Conservation (phyloP, 441 rosid species). For the Syzygium syzygioides region DNA sequence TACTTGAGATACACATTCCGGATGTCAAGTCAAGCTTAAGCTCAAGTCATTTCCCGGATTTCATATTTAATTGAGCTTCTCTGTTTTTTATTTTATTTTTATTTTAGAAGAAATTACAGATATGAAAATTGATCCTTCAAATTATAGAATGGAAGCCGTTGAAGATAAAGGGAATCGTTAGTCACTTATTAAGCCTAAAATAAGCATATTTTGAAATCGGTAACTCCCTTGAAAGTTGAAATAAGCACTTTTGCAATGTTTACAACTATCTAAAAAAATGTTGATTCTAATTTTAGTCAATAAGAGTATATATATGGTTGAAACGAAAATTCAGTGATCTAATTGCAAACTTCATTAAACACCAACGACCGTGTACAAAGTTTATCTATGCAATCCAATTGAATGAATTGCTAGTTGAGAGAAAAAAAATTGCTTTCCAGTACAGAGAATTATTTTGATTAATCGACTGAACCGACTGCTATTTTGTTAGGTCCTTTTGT, state of each 20-base stretch:
- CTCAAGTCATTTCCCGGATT: neutral
- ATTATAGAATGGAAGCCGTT: neutral
- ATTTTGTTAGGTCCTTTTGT: neutral
- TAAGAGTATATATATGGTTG: neutral
- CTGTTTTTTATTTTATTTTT: accelerated
- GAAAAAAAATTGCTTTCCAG: no score
- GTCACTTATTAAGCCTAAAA: neutral
- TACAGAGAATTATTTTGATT: neutral
- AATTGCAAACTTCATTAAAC: neutral
- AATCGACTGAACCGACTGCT: neutral
- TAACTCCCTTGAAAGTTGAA: neutral
- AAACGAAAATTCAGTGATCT: neutral
- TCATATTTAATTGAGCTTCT: neutral
- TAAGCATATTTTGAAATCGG: neutral
- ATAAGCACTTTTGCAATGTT: neutral
- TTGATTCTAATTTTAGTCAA: neutral
- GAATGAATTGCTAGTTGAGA: neutral
- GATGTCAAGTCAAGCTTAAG: neutral
- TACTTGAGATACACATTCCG: neutral
- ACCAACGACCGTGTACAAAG: neutral
- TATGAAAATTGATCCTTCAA: neutral
- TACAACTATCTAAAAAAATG: neutral
- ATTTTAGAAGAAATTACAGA: neutral
- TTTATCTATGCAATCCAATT: neutral
- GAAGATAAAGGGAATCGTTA: no score